phyloP scores from a whole-genome alignment of 164 flowering plant species.

The Macadamia tetraphylla region DNA sequence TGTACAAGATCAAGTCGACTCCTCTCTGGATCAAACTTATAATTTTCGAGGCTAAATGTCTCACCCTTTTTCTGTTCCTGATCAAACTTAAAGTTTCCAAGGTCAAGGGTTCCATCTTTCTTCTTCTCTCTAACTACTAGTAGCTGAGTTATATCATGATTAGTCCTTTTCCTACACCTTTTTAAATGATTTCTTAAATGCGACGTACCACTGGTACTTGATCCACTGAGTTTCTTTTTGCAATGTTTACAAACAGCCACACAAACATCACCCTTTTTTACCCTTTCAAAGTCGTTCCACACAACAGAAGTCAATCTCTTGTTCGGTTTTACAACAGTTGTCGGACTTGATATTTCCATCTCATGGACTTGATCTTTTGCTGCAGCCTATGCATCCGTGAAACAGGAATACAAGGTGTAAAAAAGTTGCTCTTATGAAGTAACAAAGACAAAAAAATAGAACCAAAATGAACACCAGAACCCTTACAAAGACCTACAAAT shows the following conservation, averaged over 20 bases:
- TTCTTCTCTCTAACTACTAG: slow-evolving; percentile 53
- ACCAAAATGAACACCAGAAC: not conserved
- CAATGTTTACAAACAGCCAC: slow-evolving; percentile 77
- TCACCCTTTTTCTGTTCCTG: slow-evolving; percentile 46
- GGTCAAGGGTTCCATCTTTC: slow-evolving; percentile 32
- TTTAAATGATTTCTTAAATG: slow-evolving; percentile 81
- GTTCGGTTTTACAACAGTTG: slow-evolving; percentile 38
- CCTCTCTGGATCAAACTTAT: slow-evolving; percentile 49
- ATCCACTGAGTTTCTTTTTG: slow-evolving; percentile 67
- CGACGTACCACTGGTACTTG: slow-evolving; percentile 82
- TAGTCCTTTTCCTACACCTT: slow-evolving; percentile 56
- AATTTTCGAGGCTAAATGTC: slow-evolving; percentile 27
- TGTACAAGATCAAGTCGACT: slow-evolving; percentile 71
- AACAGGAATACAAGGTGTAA: slow-evolving; percentile 3
- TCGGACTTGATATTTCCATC: slow-evolving; percentile 54
- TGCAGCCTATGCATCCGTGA: slow-evolving; percentile 19
- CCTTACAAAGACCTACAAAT: not conserved
- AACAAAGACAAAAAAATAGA: not conserved
- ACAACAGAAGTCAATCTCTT: slow-evolving; percentile 79
- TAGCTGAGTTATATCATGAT: slow-evolving; percentile 52
- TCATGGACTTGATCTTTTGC: slow-evolving; percentile 16
- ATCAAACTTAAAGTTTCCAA: slow-evolving; percentile 34
- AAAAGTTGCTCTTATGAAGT: not conserved
- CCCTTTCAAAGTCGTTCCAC: slow-evolving; percentile 84
- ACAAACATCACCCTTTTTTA: slow-evolving; percentile 54